These are phyloP conservation scores for Canariomyces notabilis DNA, from an alignment of 2,329 filamentous ascomycete species.

Conservation along the genomic window DNA sequence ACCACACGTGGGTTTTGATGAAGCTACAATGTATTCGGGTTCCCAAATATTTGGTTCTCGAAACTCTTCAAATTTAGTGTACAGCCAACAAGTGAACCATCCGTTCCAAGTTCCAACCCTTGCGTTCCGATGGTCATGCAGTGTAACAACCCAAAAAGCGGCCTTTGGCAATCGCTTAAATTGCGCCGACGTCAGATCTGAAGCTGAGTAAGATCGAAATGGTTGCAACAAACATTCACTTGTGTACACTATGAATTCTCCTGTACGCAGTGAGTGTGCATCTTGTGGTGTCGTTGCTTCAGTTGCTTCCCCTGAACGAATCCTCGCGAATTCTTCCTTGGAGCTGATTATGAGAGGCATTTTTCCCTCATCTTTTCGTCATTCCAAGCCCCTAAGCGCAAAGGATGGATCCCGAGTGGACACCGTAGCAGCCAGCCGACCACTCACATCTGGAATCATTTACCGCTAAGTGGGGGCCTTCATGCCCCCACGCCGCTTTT, in stretches of 20 bases:
- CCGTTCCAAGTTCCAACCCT: constrained; percentile 9
- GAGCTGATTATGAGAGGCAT: constrained; percentile 14
- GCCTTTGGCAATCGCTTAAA: background rate
- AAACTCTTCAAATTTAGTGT: too few species aligned
- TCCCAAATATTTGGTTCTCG: background rate
- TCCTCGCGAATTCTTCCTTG: too few species aligned
- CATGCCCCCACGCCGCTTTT: constrained; percentile 11
- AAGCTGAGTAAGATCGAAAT: too few species aligned
- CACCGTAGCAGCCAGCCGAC: background rate
- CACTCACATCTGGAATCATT: constrained; percentile 13
- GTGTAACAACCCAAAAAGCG: constrained; percentile 12
- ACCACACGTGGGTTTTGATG: too few species aligned
- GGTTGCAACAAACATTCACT: too few species aligned
- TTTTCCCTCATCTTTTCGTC: constrained; percentile 19
- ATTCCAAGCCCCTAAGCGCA: constrained; percentile 13
- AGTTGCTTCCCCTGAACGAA: too few species aligned
- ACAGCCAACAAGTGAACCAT: constrained; percentile 1
- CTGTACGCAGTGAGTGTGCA: too few species aligned
- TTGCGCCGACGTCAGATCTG: background rate
- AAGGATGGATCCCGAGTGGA: constrained; percentile 10
- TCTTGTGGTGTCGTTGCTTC: too few species aligned
- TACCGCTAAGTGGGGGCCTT: constrained; percentile 24
- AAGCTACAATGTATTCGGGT: background rate
- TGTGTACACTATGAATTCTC: background rate
- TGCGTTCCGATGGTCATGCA: background rate